A percentile compares a stretch with the other conserved stretches of the same genome.
phyloP scores from a whole-genome alignment of 768 basidiomycete genomes.

The Lentinus brumalis region DNA sequence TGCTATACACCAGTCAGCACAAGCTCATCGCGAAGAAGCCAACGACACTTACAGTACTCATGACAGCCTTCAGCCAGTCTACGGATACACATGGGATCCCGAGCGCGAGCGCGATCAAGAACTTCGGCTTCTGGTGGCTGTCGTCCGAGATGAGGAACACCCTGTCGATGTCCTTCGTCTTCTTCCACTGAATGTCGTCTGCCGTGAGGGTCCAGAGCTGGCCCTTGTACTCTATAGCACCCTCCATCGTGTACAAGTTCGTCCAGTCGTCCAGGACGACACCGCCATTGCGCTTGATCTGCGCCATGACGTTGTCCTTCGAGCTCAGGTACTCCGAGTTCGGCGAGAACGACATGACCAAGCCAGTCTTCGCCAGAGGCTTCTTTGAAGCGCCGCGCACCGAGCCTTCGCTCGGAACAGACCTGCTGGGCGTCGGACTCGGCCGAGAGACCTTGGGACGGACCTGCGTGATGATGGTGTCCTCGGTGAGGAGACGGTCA shows the following conservation, averaged over 20 bases:
- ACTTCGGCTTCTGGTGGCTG: constrained; percentile 73
- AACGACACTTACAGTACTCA: constrained; percentile 29
- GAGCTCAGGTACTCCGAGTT: constrained; percentile 39
- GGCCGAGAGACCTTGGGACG: constrained; percentile 37
- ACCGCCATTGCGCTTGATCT: constrained; percentile 56
- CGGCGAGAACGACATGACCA: constrained; percentile 57
- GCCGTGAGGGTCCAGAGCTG: constrained; percentile 57
- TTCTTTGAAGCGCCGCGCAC: constrained; percentile 29
- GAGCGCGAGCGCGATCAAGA: constrained; percentile 76
- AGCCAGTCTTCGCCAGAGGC: constrained; percentile 47
- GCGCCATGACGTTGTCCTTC: constrained; percentile 44
- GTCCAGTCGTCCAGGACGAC: constrained; percentile 64
- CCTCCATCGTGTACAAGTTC: constrained; percentile 56
- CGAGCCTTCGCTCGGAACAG: constrained; percentile 41
- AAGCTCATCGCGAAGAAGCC: neutral
- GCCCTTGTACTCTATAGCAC: constrained; percentile 42
- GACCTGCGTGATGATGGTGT: constrained; percentile 45
- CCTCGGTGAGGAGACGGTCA: constrained; percentile 47
- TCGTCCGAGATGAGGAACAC: constrained; percentile 73
- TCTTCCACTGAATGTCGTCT: constrained; percentile 49
- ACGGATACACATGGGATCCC: constrained; percentile 81
- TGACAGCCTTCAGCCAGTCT: constrained; percentile 52
- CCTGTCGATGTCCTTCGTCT: constrained; percentile 46
- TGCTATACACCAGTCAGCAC: constrained; percentile 8
- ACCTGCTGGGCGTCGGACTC: constrained; percentile 55